These are phyloP conservation scores for Physcomitrellopsis africana DNA, from an alignment of 225 moss, liverwort and hornwort species.

Conservation along the genomic window DNA sequence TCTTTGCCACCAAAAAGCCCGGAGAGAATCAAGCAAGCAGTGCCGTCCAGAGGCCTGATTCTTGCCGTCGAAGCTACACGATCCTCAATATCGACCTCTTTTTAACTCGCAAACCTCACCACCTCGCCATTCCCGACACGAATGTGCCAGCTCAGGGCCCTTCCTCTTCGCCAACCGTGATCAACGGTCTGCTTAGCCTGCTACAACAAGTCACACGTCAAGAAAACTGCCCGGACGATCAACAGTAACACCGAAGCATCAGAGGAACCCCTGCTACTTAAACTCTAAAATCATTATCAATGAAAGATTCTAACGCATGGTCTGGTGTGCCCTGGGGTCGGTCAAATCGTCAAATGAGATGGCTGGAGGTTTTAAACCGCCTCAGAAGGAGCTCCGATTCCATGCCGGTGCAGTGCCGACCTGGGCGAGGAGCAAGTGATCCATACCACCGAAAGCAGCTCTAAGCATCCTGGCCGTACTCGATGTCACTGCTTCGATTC, in stretches of 20 bases:
- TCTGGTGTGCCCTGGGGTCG: neutral
- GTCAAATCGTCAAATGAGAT: constrained; percentile 9
- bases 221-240: neutral
- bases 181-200: constrained; percentile 17
- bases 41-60: no score
- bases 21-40: no score
- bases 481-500: neutral
- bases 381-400: neutral
- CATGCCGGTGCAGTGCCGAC: neutral
- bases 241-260: neutral
- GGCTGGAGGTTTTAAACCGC: constrained; percentile 27
- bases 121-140: no score
- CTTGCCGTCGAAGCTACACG: neutral
- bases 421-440: neutral
- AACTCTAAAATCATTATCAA: no score
- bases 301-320: no score
- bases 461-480: constrained; percentile 16
- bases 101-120: no score
- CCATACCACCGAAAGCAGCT: constrained; percentile 4
- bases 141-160: no score
- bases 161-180: constrained; percentile 1
- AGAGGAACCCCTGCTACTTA: constrained; percentile 5
- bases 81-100: neutral
- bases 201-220: constrained; percentile 3
- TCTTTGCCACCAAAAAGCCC: neutral